Base-by-base conservation (phyloP, 2,329 filamentous ascomycete species). In the Aspergillus sp. region DNA sequence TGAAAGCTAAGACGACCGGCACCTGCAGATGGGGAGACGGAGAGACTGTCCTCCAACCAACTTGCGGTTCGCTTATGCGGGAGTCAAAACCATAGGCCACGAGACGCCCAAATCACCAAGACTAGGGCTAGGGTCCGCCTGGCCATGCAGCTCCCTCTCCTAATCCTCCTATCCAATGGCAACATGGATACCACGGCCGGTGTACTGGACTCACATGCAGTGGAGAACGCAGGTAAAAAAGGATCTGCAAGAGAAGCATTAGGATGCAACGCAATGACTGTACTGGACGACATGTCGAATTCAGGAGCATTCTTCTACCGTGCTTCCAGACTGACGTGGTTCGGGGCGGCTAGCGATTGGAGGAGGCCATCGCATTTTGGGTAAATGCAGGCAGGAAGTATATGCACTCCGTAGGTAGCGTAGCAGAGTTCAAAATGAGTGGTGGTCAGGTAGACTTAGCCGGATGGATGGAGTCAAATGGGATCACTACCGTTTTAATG, bases 341-440 rank as follows among this genome's bases (percentile, higher is more conserved):
- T 57, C 52, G 57, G 49, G 59, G 64, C 64, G 61, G 59, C 55
- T 67, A 67, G 63, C 59, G 64, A 67, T 67, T 67, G 65, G 65
- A 63, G 38, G 53, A 56, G 58, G 57, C 43, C 30, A 28, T 64
- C 59, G 36, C 32, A 60, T 57, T 60, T 62, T 41, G 47, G 48
- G 58, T 21, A 55, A 28, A 36, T 36, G 12, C 32, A 36, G 59
- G 63, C 59, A 62, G 57, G 54, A 52, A 19, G 30, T 55, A 45
- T 55, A 45, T 32, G 52, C 21, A 49, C 45, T 54, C 36, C 32
- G 32, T 39, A 54, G 39, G 19, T 49, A 30, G 23, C 45, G 21
- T 30, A 30, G 45, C 15, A 49, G 45, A 23, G 21, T 49, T 23
- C 32, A 36, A 23, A 23, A 30, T 49, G 45, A 30, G 23, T 49